Evolutionary conservation across 2,329 filamentous ascomycete species (phyloP), one percentile per base, ranked within the genome.

Genomic region (Fulvia fulva): DNA sequence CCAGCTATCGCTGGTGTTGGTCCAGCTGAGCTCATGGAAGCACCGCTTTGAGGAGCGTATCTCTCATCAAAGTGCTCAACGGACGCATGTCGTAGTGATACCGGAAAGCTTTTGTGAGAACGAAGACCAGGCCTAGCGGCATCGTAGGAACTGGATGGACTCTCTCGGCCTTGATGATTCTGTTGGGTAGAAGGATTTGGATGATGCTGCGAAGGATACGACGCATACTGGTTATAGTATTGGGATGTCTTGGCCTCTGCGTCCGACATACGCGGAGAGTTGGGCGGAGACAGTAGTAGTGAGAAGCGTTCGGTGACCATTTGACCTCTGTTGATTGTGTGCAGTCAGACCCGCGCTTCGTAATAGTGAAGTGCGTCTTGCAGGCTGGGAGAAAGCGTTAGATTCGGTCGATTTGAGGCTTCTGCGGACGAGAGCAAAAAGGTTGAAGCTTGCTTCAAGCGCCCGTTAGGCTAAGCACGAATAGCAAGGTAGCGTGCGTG

Each of bases 261-360:
- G 67, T 73, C 76, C 76, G 76, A 78, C 77, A 79, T 78, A 70
- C 74, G 77, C 71, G 78, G 78, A 70, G 78, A 80, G 63, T 70
- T 78, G 60, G 78, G 78, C 65, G 78, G 78, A 70, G 78, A 80
- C 66, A 78, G 69, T 66, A 76, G 76, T 70, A 76, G 75, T 69
- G 75, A 73, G 65, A 74, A 73, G 69, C 71, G 76, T 73, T 73
- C 74, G 71, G 75, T 72, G 70, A 78, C 59, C 67, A 69, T 69
- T 68, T 65, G 65, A 58, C 44, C 19, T 51, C 21, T 11, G 28
- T 51, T 26, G 46, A 41, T 41, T 14, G 47, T 32, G 23, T 23
- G 25, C 7, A 32, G 44, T 30, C 21, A 46, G 44, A 19, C 16
- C 26, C 26, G 47, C 47, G 26, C 47, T 28, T 30, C 47, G 47